phyloP scores from a whole-genome alignment of 2,329 filamentous ascomycete species.

The Aspergillus versicolor region DNA sequence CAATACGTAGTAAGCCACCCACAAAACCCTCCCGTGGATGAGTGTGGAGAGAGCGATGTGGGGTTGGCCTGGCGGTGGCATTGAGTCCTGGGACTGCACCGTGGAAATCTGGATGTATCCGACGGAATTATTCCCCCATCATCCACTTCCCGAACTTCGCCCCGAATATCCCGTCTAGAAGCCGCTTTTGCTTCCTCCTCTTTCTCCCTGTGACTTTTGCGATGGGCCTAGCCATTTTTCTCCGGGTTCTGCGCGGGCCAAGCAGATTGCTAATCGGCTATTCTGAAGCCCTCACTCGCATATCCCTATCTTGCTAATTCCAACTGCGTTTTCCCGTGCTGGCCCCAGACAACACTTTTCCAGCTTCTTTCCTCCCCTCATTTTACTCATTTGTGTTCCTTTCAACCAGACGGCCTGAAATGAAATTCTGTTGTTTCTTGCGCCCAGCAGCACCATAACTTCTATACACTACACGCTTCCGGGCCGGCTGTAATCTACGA shows the following conservation, averaged over 20 bases:
- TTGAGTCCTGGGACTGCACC: not conserved
- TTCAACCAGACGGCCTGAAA: not conserved
- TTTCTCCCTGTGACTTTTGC: slow-evolving; percentile 11
- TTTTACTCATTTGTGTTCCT: not conserved
- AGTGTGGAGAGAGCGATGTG: not conserved
- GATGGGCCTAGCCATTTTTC: slow-evolving; percentile 18
- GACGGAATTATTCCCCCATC: slow-evolving; percentile 2
- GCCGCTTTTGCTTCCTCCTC: slow-evolving; percentile 10
- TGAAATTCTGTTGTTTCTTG: not conserved
- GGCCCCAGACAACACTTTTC: not conserved
- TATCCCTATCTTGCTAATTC: slow-evolving; percentile 7
- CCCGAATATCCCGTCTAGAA: slow-evolving; percentile 14
- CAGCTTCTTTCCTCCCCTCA: not conserved
- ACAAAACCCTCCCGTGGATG: too few species aligned
- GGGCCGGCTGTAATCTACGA: not conserved
- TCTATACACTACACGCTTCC: not conserved
- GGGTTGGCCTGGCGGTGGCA: not conserved
- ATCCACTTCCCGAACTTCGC: slow-evolving; percentile 22
- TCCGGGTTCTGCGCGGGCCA: slow-evolving; percentile 9
- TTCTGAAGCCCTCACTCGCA: not conserved
- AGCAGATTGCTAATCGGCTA: slow-evolving; percentile 1
- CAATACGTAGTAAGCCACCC: too few species aligned
- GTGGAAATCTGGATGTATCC: not conserved
- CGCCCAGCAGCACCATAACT: not conserved
- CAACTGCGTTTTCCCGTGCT: slow-evolving; percentile 7